These are phyloP conservation scores for Diplodia intermedia DNA, from an alignment of 2,329 filamentous ascomycete species.

Conservation along the genomic window DNA sequence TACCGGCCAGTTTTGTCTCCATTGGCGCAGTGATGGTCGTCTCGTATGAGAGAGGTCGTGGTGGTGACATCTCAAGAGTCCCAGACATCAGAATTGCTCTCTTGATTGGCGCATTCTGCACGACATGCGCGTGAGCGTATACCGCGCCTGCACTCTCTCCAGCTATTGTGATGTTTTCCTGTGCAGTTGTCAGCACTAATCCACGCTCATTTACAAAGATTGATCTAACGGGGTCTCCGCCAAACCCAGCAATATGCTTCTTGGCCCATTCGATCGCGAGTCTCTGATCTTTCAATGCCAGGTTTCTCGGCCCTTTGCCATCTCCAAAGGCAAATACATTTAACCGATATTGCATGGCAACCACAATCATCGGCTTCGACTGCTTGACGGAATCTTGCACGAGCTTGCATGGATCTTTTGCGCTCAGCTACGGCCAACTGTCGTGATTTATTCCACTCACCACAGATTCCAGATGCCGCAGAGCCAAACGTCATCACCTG, in stretches of 20 bases:
- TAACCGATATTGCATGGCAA: conserved; percentile 54
- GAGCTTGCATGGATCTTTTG: conserved; percentile 17
- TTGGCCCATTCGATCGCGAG: conserved; percentile 44
- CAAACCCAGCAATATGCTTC: conserved; percentile 40
- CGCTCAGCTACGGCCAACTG: background rate
- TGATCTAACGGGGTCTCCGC: conserved; percentile 40
- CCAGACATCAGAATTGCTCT: conserved; percentile 53
- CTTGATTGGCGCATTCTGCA: conserved; percentile 43
- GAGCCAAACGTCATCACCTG: conserved; percentile 56
- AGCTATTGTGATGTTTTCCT: conserved; percentile 52
- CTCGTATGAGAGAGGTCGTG: conserved; percentile 48
- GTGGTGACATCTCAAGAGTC: conserved; percentile 53
- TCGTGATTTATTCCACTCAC: conserved; percentile 36
- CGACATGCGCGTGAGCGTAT: conserved; percentile 54
- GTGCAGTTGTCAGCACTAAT: background rate
- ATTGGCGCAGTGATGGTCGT: conserved; percentile 43
- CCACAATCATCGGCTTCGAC: conserved; percentile 51
- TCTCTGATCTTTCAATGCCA: conserved; percentile 48
- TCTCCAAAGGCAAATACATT: conserved; percentile 57
- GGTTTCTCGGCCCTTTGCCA: conserved; percentile 47
- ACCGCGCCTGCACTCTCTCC: conserved; percentile 58
- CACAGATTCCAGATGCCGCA: conserved; percentile 52
- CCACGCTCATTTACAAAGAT: background rate
- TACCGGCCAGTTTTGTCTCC: conserved; percentile 33
- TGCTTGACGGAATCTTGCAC: conserved; percentile 43